Evolutionary conservation across 208 protist species (phyloP).

Genomic region (Leptomonas pyrrhocoris): DNA sequence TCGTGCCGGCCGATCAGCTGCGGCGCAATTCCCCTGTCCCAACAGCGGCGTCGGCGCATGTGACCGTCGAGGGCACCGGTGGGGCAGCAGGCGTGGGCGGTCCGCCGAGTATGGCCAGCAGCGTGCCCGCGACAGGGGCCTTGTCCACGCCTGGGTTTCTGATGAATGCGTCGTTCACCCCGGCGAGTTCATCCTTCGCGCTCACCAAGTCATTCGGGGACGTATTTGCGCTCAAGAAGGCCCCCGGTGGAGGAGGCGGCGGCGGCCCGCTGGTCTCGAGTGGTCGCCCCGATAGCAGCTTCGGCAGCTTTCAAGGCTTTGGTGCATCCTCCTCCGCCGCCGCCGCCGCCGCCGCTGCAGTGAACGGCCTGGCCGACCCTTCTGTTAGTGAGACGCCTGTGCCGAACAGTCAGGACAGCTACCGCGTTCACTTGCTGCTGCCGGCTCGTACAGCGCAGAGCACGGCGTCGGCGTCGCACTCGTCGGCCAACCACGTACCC

Average conservation of each 20-base stretch:
- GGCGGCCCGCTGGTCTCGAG: background rate
- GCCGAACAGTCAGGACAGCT: conserved; percentile 35
- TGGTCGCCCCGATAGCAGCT: conserved; percentile 1
- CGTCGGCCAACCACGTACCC: background rate
- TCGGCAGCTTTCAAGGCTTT: conserved; percentile 1
- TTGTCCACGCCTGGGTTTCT: background rate
- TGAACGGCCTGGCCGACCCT: conserved; percentile 2
- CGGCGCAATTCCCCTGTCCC: background rate
- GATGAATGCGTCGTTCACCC: conserved; percentile 11
- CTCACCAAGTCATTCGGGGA: conserved; percentile 46
- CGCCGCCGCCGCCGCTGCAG: conserved; percentile 7
- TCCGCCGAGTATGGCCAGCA: conserved; percentile 8
- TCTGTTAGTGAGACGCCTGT: conserved; percentile 19
- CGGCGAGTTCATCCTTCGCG: conserved; percentile 33
- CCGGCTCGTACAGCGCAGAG: background rate
- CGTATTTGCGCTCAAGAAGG: conserved; percentile 27
- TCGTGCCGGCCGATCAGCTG: conserved; percentile 38
- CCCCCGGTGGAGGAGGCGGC: background rate
- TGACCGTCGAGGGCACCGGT: conserved; percentile 5
- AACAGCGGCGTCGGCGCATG: background rate
- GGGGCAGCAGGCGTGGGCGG: conserved; percentile 14
- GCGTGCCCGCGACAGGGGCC: conserved; percentile 1
- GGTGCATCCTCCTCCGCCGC: conserved; percentile 5
- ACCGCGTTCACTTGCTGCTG: conserved; percentile 47
- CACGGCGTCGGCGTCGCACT: background rate